Evolutionary conservation across 2,329 filamentous ascomycete species (phyloP), one percentile per base, ranked within the genome.

Genomic region (Monosporascus sp.): DNA sequence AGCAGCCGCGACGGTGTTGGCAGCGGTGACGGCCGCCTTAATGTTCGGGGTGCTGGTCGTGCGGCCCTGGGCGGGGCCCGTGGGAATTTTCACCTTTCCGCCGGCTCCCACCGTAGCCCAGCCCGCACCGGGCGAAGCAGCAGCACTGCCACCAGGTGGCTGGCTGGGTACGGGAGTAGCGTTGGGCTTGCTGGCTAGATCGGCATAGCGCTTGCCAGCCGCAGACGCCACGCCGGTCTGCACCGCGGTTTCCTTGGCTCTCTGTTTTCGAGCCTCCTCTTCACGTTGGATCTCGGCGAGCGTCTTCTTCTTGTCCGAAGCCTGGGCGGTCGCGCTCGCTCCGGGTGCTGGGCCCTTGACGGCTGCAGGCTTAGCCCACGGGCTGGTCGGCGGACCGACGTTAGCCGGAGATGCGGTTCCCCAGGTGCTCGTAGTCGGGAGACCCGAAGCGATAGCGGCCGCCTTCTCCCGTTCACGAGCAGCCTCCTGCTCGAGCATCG

Each of bases 51-150:
- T 64, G 58, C 78, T 81, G 5, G 67, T 64, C 15, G 78, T 67
- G 22, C 80, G 78, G 37, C 65, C 63, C 58, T 76, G 75, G 5
- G 78, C 73, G 15, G 84, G 79, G 0, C 77, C 81, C 3, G 79
- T 80, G 6, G 89, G 88, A 27, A 82, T 75, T 76, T 96, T 97
- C 48, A 89, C 82, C 75, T 97, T 99, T 15, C 94, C 94, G 60
- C 92, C 87, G 37, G 93, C 91, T 47, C 94, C 94, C 41, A 99
- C 93, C 0, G 92, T 97, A 11, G 92, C 93, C 94, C 94, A 99
- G 2, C 91, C 90, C 52, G 80, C 76, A 52, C 77, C 74, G 1
- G 70, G 65, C 5, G 72, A 70, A n/a, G 75, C 64, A 52, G 75
- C 63, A 6, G 72, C 70, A 15, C 71, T 63, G 15, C 69, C 58